Conservation (phyloP, 1,284 basidiomycete species). For the Cryptococcus depauperatus region DNA sequence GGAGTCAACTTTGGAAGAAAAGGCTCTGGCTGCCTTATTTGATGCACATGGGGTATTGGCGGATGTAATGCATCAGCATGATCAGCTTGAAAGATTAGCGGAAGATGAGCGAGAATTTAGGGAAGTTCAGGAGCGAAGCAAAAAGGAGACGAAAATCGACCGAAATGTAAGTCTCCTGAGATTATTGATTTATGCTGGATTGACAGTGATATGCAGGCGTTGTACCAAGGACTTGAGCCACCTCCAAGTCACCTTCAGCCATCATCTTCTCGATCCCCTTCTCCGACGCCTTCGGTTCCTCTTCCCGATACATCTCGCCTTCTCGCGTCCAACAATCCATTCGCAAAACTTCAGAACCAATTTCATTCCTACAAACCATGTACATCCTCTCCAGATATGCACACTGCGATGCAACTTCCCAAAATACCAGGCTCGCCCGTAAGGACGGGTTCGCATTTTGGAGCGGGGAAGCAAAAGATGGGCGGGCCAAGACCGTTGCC, state of each 20-base stretch:
- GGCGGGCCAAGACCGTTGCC: conserved; percentile 31
- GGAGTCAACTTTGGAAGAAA: conserved; percentile 26
- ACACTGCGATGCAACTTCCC: conserved; percentile 13
- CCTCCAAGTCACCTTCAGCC: conserved; percentile 4
- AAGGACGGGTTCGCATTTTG: conserved; percentile 21
- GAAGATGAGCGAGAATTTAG: conserved; percentile 35
- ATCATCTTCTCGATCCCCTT: conserved; percentile 34
- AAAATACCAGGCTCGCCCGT: conserved; percentile 12
- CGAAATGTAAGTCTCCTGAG: conserved; percentile 21
- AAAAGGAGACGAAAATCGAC: conserved; percentile 41
- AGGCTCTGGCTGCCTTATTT: conserved; percentile 34
- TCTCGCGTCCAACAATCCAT: conserved; percentile 9
- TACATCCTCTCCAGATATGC: conserved; percentile 28
- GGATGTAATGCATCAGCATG: conserved; percentile 37
- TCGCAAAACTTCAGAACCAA: too few species aligned
- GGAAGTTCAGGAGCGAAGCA: conserved; percentile 41
- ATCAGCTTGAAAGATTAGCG: conserved; percentile 36
- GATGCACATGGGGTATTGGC: conserved; percentile 34
- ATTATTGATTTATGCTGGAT: not conserved
- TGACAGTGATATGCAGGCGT: not conserved
- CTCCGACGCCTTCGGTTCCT: conserved; percentile 20
- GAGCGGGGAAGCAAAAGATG: conserved; percentile 12
- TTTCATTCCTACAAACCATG: conserved; percentile 18
- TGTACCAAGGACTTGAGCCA: conserved; percentile 8
- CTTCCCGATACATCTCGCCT: conserved; percentile 9